Conservation (phyloP, 805 yeast genomes). For the Candida manassasensis region DNA sequence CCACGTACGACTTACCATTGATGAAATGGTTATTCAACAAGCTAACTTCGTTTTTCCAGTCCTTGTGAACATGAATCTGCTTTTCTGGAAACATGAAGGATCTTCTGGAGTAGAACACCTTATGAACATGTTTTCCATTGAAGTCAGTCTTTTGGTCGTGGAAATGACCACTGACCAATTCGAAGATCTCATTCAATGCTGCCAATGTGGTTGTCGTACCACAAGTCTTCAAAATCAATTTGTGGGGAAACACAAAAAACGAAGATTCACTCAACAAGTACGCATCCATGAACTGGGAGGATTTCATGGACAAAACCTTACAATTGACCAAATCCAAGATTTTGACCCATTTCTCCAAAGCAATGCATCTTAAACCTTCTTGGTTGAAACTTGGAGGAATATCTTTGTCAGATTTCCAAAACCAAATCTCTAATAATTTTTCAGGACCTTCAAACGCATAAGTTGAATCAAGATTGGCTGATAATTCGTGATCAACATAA, state of each 20-base stretch:
- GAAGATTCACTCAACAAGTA: constrained; percentile 87
- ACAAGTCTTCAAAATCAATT: constrained; percentile 85
- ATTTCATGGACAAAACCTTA: constrained; percentile 77
- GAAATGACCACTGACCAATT: constrained; percentile 24
- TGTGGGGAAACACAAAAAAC: constrained; percentile 82
- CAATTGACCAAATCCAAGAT: constrained; percentile 81
- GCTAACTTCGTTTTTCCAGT: constrained; percentile 78
- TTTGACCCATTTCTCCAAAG: constrained; percentile 62
- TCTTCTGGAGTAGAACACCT: constrained; percentile 86
- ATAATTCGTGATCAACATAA: constrained; percentile 73
- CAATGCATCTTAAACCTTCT: constrained; percentile 59
- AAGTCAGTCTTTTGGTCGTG: constrained; percentile 25
- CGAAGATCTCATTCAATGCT: constrained; percentile 65
- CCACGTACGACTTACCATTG: constrained; percentile 61
- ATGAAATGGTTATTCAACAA: constrained; percentile 63
- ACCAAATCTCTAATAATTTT: constrained; percentile 87
- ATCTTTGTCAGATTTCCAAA: constrained; percentile 48
- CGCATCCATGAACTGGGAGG: constrained; percentile 66
- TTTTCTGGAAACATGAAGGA: constrained; percentile 88
- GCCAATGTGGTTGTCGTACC: constrained; percentile 91
- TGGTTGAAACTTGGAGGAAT: constrained; percentile 31
- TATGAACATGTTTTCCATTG: constrained; percentile 40
- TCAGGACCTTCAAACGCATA: constrained; percentile 98
- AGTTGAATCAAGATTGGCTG: constrained; percentile 77
- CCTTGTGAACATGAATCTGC: constrained; percentile 75